Conservation (phyloP, 2,329 filamentous ascomycete genomes). For the Simplicillium sp. region DNA sequence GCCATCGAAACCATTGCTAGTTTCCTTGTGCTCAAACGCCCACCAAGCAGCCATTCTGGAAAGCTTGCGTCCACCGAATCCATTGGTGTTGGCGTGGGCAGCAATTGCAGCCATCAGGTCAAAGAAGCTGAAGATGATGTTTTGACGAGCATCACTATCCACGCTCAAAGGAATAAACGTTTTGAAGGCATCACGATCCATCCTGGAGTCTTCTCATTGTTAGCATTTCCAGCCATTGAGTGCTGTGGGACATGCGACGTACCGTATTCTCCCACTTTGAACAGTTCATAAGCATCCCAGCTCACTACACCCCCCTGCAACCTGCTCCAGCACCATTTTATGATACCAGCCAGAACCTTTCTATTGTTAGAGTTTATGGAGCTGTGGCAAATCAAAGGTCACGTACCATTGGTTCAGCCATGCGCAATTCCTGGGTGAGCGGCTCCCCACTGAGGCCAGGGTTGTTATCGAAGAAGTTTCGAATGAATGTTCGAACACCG, state of each 20-base stretch:
- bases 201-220: slow-evolving; percentile 62
- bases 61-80: slow-evolving; percentile 84
- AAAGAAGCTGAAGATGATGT: slow-evolving; percentile 94
- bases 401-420: slow-evolving; percentile 87
- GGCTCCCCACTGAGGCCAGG: slow-evolving; percentile 57
- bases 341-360: slow-evolving; percentile 82
- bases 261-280: slow-evolving; percentile 91
- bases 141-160: slow-evolving; percentile 73
- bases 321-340: slow-evolving; percentile 98
- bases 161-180: slow-evolving; percentile 94
- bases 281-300: slow-evolving; percentile 95
- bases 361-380: slow-evolving; percentile 12
- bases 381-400: slow-evolving; percentile 2
- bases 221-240: slow-evolving; percentile 12
- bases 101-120: slow-evolving; percentile 85
- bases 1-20: slow-evolving; percentile 84
- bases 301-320: slow-evolving; percentile 84
- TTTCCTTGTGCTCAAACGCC: slow-evolving; percentile 88
- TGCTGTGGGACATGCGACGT: slow-evolving; percentile 16
- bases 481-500: slow-evolving; percentile 83
- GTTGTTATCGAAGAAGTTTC: slow-evolving; percentile 76
- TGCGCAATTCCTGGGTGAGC: slow-evolving; percentile 76
- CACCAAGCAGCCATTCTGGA: slow-evolving; percentile 97
- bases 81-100: slow-evolving; percentile 87
- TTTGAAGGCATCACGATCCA: slow-evolving; percentile 87